Base-by-base conservation (phyloP, 441 rosid species). In the Euphorbia corollata region DNA sequence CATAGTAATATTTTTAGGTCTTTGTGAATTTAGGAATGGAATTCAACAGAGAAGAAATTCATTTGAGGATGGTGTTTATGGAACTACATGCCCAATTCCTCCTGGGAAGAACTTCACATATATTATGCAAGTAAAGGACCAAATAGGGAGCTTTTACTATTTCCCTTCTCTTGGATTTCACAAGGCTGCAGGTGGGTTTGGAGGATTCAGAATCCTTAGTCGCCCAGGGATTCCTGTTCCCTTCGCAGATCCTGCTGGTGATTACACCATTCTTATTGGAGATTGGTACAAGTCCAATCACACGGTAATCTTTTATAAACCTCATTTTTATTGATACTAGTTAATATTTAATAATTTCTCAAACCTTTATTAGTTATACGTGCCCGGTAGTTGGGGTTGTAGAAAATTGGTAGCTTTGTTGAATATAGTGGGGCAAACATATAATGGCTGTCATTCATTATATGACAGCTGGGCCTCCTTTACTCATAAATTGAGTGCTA, bases 171-270 rank as follows among this genome's bases (percentile, higher is more conserved):
- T 92, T 53, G 96, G 77, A 5, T 88, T 92, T 80, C 98, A 92
- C 81, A 90, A 90, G 71, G 97, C 98, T 0, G 97, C 97, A 0
- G 98, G 98, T 47, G 98, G 86, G 15, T 92, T 90, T 27, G 98
- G 98, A 10, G 97, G 97, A 8, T 81, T 93, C 61, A 76, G 90
- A 73, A 87, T 93, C 79, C 90, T 83, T 16, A 91, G 95, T 72
- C 85, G 97, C 20, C 97, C 95, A 0, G 63, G 73, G 34, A 94
- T 94, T 63, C 98, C 99, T 0, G 97, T 94, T 54, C 99, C 99
- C 7, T 94, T 87, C 53, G 73, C 81, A 0, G 87, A 87, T 23
- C 99, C 99, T 0, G 82, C 82, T 0, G 96, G 89, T 5, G 99
- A 94, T 75, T 86, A 75, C 83, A 86, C 97, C 61, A 58, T 94